Evolutionary conservation across 345 rosid genomes (phyloP).

Genomic region (Eucalyptus regnans): DNA sequence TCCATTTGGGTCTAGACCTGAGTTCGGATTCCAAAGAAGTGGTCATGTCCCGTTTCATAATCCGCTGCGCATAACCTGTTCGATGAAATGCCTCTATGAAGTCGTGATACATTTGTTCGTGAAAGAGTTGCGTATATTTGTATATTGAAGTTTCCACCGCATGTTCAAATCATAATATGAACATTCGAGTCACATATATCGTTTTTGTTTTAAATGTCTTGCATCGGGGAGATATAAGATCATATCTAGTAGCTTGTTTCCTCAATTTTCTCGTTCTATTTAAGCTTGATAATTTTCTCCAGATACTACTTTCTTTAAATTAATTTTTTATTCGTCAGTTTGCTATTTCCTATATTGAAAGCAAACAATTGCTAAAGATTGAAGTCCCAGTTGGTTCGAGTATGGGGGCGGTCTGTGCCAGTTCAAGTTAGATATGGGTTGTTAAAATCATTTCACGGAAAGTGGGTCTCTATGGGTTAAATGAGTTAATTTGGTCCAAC

Average conservation of each 20-base stretch:
- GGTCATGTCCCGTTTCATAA: not conserved
- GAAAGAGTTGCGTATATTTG: too few relatives aligned
- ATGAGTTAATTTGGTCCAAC: not conserved
- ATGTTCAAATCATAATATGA: not conserved
- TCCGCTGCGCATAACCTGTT: not conserved
- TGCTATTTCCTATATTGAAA: not conserved
- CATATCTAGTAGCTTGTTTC: not conserved
- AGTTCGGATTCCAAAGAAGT: too few relatives aligned
- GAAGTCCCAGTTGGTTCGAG: not conserved
- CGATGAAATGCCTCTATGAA: not conserved
- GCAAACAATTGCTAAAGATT: not conserved
- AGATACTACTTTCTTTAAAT: not conserved
- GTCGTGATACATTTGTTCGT: not conserved
- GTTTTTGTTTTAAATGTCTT: not conserved
- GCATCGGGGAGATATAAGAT: not conserved
- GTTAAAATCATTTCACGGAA: not conserved
- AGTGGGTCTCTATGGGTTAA: not conserved
- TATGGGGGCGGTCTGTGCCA: not conserved
- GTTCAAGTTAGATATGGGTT: not conserved
- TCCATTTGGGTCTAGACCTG: too few relatives aligned
- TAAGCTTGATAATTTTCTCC: not conserved
- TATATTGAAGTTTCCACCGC: not conserved
- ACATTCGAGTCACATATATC: not conserved
- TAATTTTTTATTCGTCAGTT: not conserved
- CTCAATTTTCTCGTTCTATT: not conserved